phyloP scores from a whole-genome alignment of 2,329 filamentous ascomycete genomes.

The Elsinoe perseae region DNA sequence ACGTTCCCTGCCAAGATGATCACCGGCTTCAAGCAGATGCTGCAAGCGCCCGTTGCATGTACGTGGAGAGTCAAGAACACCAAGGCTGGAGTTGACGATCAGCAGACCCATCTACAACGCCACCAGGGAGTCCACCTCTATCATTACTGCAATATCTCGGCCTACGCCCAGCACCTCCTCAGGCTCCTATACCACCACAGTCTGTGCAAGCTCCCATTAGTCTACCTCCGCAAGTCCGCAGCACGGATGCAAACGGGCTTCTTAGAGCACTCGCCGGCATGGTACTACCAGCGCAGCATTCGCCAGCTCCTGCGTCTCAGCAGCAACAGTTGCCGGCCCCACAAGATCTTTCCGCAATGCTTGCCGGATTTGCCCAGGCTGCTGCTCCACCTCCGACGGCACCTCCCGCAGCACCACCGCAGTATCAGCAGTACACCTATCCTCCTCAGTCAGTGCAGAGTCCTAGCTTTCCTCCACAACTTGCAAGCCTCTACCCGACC shows the following conservation, averaged over 20 bases:
- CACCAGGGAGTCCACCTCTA: constrained; percentile 27
- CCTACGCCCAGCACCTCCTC: neutral
- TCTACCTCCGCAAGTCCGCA: constrained; percentile 19
- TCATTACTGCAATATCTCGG: constrained; percentile 23
- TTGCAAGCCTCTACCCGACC: neutral
- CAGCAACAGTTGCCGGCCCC: neutral
- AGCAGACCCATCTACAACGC: constrained; percentile 23
- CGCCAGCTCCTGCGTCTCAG: constrained; percentile 9
- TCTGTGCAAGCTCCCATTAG: constrained; percentile 17
- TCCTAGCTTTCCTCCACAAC: neutral
- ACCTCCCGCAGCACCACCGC: constrained; percentile 15
- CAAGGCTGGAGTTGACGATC: neutral
- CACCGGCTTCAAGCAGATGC: constrained; percentile 70
- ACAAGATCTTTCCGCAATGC: constrained; percentile 17
- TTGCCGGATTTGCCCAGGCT: constrained; percentile 21
- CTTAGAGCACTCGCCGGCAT: constrained; percentile 30
- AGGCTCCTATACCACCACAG: neutral
- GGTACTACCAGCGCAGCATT: constrained; percentile 18
- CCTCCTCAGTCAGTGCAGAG: neutral
- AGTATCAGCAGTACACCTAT: constrained; percentile 14
- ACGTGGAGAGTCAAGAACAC: constrained; percentile 40
- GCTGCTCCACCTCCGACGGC: constrained; percentile 20
- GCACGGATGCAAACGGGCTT: constrained; percentile 29
- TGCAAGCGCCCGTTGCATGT: constrained; percentile 59
- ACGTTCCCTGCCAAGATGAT: constrained; percentile 82